Base-by-base conservation (phyloP, 2,329 filamentous ascomycete species). In the Xylariomycetidae sp. region DNA sequence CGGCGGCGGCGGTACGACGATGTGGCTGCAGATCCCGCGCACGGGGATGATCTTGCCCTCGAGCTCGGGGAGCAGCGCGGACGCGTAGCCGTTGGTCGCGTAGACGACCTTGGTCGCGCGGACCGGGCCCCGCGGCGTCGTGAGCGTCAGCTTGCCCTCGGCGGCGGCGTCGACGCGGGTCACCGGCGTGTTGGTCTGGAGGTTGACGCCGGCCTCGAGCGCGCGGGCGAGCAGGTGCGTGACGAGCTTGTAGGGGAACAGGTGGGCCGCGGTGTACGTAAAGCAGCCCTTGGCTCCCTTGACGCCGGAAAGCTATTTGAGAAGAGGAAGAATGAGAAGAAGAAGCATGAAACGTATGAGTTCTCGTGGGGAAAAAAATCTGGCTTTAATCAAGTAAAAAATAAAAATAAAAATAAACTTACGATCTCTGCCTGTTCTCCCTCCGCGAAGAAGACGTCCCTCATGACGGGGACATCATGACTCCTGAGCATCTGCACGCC, bases 121-220 rank as follows among this genome's bases (percentile, higher is more conserved):
- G 38, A 83, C 68, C 0, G 38, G 51, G 11, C 80, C 81, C 18
- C 78, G 67, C 0, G 62, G 52, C 2, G 78, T 82, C 6, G 62
- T 50, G 2, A 77, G 54, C 1, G 49, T 61, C 58, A 69, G 74
- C 3, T 34, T 23, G 5, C 48, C 44, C 12, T 42, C 38, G 3
- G 41, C 32, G 20, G 40, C 31, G 1, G 33, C 11, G 5, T 34
- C 30, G 4, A 56, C 30, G 8, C 39, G 23, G 5, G 26, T 28
- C 9, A 41, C 46, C 4, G 46, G 42, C 5, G 42, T 49, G 20
- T 45, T 31, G n/a, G 45, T 45, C 25, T 49, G 46, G 19, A 48
- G 29, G 30, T 46, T 49, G 16, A 37, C 23, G 4, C 38, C 42
- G 15, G 28, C 30, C 12, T 37, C 27, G 4, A 46, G 20, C 4